Evolutionary conservation across 2,329 filamentous ascomycete genomes (phyloP).

Genomic region (Clonostachys sp.): DNA sequence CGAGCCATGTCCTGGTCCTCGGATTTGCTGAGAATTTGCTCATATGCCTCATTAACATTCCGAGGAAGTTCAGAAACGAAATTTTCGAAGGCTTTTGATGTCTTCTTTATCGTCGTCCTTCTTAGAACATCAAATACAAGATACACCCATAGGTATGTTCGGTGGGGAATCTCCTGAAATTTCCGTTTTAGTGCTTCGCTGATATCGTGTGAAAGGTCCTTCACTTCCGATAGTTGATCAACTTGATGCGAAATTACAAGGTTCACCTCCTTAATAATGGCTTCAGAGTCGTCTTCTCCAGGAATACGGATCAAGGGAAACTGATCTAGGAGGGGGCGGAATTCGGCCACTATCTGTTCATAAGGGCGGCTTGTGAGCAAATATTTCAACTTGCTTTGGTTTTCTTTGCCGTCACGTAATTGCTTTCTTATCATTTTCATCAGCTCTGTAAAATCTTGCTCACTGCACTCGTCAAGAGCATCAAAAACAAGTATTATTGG

Average conservation of each 20-base stretch:
- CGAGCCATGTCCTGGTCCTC: constrained; percentile 3
- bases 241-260: constrained; percentile 21
- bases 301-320: constrained; percentile 23
- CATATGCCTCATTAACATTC: constrained; percentile 20
- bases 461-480: constrained; percentile 29
- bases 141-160: constrained; percentile 31
- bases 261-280: constrained; percentile 26
- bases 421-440: constrained; percentile 5
- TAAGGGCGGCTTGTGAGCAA: constrained; percentile 29
- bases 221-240: constrained; percentile 6
- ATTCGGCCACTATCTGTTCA: constrained; percentile 14
- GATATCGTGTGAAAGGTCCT: constrained; percentile 8
- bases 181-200: constrained; percentile 9
- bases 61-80: constrained; percentile 14
- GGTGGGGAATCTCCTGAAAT: constrained; percentile 12
- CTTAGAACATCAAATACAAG: constrained; percentile 24
- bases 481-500: constrained; percentile 28
- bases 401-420: background rate
- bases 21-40: constrained; percentile 17
- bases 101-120: constrained; percentile 11
- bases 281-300: constrained; percentile 26
- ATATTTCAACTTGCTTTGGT: constrained; percentile 16
- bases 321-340: constrained; percentile 7
- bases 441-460: constrained; percentile 12
- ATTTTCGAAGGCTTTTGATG: constrained; percentile 6